Evolutionary conservation across 164 flowering plant genomes (phyloP), one percentile per base, ranked within the genome.

Genomic region (Tinospora cordifolia): DNA sequence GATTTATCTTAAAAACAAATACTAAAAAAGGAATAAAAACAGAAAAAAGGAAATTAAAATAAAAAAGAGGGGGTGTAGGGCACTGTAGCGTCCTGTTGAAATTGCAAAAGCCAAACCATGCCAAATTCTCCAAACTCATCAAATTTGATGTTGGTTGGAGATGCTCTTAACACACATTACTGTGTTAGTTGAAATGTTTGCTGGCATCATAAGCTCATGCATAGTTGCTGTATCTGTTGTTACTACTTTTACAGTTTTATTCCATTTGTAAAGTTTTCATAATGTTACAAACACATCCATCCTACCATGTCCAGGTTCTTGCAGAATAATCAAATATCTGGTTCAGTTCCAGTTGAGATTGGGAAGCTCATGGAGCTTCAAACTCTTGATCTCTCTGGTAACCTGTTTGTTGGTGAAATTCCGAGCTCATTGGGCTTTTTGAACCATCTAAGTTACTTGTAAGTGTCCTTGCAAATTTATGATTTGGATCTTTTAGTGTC

Each of bases 301-400:
- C 41, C 5, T 51, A 27, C 46, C 51, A n/a, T 25, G 62, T 70
- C 60, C 77, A 92, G 99, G 96, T 83, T 90, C 71, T 74, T 94
- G 78, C 98, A 90, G 79, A 89, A 95, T 72, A 95, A 95, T 77
- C 82, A 81, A 66, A 72, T 92, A 47, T 76, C 82, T 75, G 99
- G 97, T 77, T 79, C 86, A 49, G 71, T 95, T 57, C 98, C 98
- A 2, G 59, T 67, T 69, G 99, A 92, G 72, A 81, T 92, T 70
- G 98, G 99, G 66, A 89, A 84, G 73, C 93, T 95, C 30, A 75
- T 76, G 39, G 82, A 87, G 77, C 88, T 95, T 69, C 86, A 71
- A 69, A 88, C 97, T 25, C 90, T 94, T 44, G 99, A 94, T 75
- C 87, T 94, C 62, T 94, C 98, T 1, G 82, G 85, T 44, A 94